These are phyloP conservation scores for Argentina anserina DNA, from an alignment of 306 rosid genomes.

Conservation along the genomic window DNA sequence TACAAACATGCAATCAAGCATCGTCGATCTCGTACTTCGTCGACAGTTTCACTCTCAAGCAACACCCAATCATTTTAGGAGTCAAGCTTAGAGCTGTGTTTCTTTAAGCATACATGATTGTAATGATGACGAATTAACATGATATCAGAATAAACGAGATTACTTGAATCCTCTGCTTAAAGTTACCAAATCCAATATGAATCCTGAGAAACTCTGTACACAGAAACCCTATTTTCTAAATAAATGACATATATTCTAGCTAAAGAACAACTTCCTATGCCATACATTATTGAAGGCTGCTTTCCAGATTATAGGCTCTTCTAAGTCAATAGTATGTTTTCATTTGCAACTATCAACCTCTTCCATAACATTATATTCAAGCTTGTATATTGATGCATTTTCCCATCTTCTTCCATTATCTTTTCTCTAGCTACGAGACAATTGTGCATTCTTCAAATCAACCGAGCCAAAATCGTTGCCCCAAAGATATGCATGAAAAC, in stretches of 20 bases:
- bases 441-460: background rate
- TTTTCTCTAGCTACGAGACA: slow-evolving; percentile 21
- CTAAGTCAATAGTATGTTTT: background rate
- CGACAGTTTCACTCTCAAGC: too few species aligned
- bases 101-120: too few species aligned
- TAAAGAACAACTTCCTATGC: background rate
- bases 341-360: background rate
- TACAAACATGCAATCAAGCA: too few species aligned
- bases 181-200: background rate
- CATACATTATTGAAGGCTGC: background rate
- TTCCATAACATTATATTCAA: slow-evolving; percentile 8
- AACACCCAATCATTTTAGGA: too few species aligned
- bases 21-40: too few species aligned
- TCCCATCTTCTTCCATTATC: slow-evolving; percentile 3
- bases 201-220: slow-evolving; percentile 30
- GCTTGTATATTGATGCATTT: background rate
- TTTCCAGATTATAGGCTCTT: background rate
- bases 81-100: too few species aligned
- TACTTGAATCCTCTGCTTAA: background rate
- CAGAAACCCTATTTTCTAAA: slow-evolving; percentile 31
- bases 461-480: slow-evolving; percentile 10
- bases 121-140: too few species aligned
- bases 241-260: background rate
- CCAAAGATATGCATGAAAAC: background rate
- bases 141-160: too few species aligned